Conservation (phyloP, 495 filamentous ascomycete genomes). For the Hypomontagnella submonticulosa region DNA sequence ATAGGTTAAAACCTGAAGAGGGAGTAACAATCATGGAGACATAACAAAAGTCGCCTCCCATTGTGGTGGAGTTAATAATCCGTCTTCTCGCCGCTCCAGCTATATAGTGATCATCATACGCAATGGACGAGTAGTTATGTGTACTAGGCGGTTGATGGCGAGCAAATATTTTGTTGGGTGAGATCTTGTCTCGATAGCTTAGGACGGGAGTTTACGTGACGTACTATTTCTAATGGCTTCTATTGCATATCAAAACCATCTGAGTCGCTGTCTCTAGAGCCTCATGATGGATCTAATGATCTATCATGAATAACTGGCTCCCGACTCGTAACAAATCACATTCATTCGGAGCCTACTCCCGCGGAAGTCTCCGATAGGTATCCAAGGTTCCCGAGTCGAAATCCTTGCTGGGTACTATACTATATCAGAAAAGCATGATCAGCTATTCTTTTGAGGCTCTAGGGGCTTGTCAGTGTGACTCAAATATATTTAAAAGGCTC, state of each 20-base stretch:
- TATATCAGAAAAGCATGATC: neutral
- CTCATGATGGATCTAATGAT: slow-evolving; percentile 8
- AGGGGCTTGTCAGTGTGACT: slow-evolving; percentile 25
- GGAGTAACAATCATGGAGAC: neutral
- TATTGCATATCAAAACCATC: slow-evolving; percentile 11
- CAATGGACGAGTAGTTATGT: neutral
- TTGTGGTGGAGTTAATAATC: neutral
- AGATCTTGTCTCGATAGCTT: slow-evolving; percentile 1
- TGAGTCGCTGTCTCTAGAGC: slow-evolving; percentile 33
- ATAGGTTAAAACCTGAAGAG: neutral
- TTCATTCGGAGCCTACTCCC: neutral
- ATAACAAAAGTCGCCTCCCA: neutral
- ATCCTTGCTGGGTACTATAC: slow-evolving; percentile 10
- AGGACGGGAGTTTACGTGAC: neutral
- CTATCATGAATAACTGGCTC: slow-evolving; percentile 8
- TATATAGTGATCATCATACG: neutral
- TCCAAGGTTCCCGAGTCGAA: neutral
- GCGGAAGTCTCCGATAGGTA: slow-evolving; percentile 29
- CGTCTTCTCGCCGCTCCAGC: neutral
- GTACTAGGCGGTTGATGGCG: neutral
- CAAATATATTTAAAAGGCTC: slow-evolving; percentile 31
- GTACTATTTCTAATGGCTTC: too few species aligned
- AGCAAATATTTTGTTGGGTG: neutral
- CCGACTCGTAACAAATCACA: slow-evolving; percentile 26
- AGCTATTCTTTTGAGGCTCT: slow-evolving; percentile 12